Evolutionary conservation across 1,284 basidiomycete species (phyloP), one percentile per base, ranked within the genome.

Genomic region (Apiotrichum domesticum): DNA sequence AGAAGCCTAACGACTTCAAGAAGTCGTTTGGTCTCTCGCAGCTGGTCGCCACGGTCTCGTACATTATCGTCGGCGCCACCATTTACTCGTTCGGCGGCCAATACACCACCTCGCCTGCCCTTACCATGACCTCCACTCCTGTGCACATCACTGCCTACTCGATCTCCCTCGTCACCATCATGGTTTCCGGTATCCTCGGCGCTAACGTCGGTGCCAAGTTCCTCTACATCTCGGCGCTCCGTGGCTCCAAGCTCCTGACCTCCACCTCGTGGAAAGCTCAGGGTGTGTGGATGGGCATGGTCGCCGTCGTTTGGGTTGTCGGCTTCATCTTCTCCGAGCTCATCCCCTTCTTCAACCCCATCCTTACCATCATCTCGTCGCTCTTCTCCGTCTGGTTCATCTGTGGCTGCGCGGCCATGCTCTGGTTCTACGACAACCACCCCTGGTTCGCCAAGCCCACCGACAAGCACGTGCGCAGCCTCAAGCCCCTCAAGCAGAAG

Each of bases 271-370:
- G 63, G 59, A 58, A 56, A 53, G 67, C 70, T 3, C 65, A 65
- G 57, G 37, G 63, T 6, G 51, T 54, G 44, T 74, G 72, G 72
- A 67, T 73, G 42, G 59, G 46, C n/a, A 66, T 71, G 49, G 67
- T 71, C 53, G 34, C 59, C 6, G 53, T 66, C 49, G 62, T 71
- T 44, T 74, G 73, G 73, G 62, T 66, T 48, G 56, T 66, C 47
- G 73, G 66, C 10, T 74, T 71, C 59, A 54, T 73, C 55, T 57
- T 73, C 51, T 65, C 69, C 34, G 66, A 71, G 54, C 61, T 72
- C 50, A 70, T 73, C 42, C 70, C 70, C 32, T 73, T 73, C 64
- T 74, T 74, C 68, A 74, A 73, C 62, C 62, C 71, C 46, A 68
- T 74, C 51, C 59, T 74, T 33, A 72, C 70, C 35, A 71, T 74